Evolutionary conservation across 371 early-diverging fungal species (phyloP).

Genomic region (Saksenaea oblongispora): DNA sequence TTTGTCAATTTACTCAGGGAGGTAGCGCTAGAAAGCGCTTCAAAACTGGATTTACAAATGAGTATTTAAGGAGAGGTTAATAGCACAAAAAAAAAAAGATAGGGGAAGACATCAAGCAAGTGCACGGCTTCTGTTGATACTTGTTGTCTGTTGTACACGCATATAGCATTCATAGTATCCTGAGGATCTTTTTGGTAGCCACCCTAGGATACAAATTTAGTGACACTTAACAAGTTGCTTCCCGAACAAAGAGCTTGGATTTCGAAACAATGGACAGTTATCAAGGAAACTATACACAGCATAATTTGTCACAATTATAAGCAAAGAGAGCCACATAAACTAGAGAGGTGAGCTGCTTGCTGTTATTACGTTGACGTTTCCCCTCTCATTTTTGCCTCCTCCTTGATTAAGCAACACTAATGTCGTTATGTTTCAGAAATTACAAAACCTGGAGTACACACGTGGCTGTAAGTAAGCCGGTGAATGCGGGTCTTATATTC

Average conservation of each 20-base stretch:
- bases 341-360: no score
- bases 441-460: slow-evolving; percentile 1
- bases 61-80: background rate
- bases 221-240: no score
- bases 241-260: no score
- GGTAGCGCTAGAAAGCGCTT: background rate
- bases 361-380: background rate
- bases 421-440: background rate
- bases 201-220: no score
- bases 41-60: background rate
- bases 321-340: no score
- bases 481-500: background rate
- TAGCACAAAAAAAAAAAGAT: background rate
- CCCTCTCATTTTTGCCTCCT: background rate
- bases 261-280: no score
- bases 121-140: background rate
- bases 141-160: background rate
- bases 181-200: no score
- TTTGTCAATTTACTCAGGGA: slow-evolving; percentile 2
- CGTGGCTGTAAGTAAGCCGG: background rate
- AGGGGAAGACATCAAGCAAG: background rate
- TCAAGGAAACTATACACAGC: no score
- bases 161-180: no score
- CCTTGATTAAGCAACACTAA: background rate
- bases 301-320: no score